Percentiles rank a stretch among this genome's conserved stretches.
phyloP scores from a whole-genome alignment of 169 alveolate species.

The Plasmodium vivax region DNA sequence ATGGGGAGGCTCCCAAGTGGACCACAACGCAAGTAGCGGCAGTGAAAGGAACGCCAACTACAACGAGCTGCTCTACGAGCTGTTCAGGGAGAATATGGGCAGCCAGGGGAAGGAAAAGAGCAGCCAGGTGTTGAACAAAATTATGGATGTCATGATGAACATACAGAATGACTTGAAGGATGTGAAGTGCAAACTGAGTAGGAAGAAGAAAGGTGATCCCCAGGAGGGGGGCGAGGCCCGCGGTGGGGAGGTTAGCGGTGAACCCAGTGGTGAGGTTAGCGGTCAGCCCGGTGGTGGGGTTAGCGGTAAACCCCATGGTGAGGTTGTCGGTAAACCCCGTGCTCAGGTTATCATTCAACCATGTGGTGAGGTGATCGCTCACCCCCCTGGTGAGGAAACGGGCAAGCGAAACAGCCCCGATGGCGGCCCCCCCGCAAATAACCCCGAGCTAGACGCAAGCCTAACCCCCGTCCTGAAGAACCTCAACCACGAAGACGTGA shows the following conservation, averaged over 20 bases:
- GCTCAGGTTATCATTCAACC: too few relatives aligned
- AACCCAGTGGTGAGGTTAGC: too few relatives aligned
- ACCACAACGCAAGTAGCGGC: not conserved
- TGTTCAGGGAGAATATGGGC: conserved; percentile 20
- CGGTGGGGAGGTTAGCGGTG: not conserved
- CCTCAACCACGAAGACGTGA: conserved; percentile 39
- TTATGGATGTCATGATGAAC: conserved; percentile 69
- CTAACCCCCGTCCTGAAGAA: conserved; percentile 23
- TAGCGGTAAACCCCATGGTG: too few relatives aligned
- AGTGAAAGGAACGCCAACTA: not conserved
- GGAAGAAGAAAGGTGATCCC: conserved; percentile 1
- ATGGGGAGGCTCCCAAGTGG: not conserved
- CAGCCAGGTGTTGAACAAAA: conserved; percentile 23
- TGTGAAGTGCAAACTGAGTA: conserved; percentile 28
- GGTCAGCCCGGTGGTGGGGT: not conserved
- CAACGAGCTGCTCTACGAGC: conserved; percentile 1
- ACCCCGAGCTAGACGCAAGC: not conserved
- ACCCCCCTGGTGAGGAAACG: too few relatives aligned
- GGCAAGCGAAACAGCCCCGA: not conserved
- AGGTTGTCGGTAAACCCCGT: too few relatives aligned
- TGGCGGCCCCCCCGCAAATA: not conserved
- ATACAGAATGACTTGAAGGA: conserved; percentile 68
- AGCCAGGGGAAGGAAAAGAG: conserved; percentile 16
- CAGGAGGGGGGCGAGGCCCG: not conserved
- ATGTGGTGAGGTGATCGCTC: not conserved